Evolutionary conservation across 129 eudicot species (phyloP).

Genomic region (Flaveria ramosissima): DNA sequence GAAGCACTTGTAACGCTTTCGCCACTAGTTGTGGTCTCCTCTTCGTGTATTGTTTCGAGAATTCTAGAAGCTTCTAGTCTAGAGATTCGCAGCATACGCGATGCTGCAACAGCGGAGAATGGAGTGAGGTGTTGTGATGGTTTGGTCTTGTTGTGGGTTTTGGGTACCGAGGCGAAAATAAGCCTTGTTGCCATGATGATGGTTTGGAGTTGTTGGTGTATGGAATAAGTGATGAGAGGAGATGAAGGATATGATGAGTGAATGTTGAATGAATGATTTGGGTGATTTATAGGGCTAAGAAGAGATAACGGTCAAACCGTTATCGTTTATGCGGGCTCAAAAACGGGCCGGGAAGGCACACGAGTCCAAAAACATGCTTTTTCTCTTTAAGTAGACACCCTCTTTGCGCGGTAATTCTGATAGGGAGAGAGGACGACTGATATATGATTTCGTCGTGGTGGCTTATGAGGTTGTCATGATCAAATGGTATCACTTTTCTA

Average conservation of each 20-base stretch:
- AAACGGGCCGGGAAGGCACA: not conserved
- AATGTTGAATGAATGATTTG: constrained; percentile 16
- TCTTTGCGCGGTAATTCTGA: constrained; percentile 27
- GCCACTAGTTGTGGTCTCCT: not conserved
- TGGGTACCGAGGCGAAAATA: constrained; percentile 27
- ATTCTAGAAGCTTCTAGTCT: constrained; percentile 11
- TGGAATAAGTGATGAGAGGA: not conserved
- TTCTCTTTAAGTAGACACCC: constrained; percentile 26
- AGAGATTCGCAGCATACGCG: constrained; percentile 12
- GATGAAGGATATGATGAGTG: not conserved
- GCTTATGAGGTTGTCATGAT: too few species aligned
- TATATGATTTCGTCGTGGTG: constrained; percentile 7
- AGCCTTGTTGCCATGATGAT: constrained; percentile 36
- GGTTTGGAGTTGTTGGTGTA: not conserved
- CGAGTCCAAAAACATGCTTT: constrained; percentile 14
- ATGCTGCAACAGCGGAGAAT: constrained; percentile 31
- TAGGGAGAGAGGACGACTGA: not conserved
- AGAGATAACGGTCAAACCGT: not conserved
- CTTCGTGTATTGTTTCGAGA: constrained; percentile 34
- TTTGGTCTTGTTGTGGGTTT: constrained; percentile 28
- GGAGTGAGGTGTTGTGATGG: constrained; percentile 29
- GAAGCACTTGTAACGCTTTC: constrained; percentile 20
- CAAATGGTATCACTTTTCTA: too few species aligned
- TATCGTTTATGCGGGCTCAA: constrained; percentile 12
- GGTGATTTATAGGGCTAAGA: constrained; percentile 22